phyloP scores from a whole-genome alignment of 2,329 filamentous ascomycete species.

The Leptodontidium sp. region DNA sequence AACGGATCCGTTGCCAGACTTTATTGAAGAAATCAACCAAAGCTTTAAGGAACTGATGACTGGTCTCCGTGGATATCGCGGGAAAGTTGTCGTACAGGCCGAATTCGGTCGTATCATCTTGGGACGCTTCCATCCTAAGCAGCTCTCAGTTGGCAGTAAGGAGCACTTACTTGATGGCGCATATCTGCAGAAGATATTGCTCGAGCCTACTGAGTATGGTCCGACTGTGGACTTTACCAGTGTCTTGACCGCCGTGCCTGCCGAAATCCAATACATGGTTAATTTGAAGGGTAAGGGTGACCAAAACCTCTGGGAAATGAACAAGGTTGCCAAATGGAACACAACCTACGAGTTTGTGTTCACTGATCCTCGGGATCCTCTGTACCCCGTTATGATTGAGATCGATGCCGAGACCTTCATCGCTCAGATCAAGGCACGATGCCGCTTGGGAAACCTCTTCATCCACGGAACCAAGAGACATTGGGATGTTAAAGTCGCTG shows the following conservation, averaged over 20 bases:
- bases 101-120: slow-evolving; percentile 43
- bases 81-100: slow-evolving; percentile 37
- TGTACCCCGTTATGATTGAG: slow-evolving; percentile 38
- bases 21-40: slow-evolving; percentile 32
- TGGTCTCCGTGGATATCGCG: slow-evolving; percentile 38
- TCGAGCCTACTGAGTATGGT: slow-evolving; percentile 6
- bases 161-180: neutral
- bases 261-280: slow-evolving; percentile 40
- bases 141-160: neutral
- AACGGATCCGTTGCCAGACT: slow-evolving; percentile 35
- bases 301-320: slow-evolving; percentile 37
- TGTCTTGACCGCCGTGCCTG: slow-evolving; percentile 38
- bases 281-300: slow-evolving; percentile 37
- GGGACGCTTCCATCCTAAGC: slow-evolving; percentile 14
- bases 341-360: slow-evolving; percentile 43
- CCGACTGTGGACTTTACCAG: slow-evolving; percentile 39
- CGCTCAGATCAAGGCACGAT: slow-evolving; percentile 29
- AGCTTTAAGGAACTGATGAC: slow-evolving; percentile 37
- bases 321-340: slow-evolving; percentile 29
- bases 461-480: slow-evolving; percentile 44
- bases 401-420: slow-evolving; percentile 44
- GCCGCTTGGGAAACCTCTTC: slow-evolving; percentile 38
- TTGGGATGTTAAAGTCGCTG: slow-evolving; percentile 44
- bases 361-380: slow-evolving; percentile 26
- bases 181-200: slow-evolving; percentile 15